Base-by-base conservation (phyloP, 139 green algal genomes). In the Coelastrella sp. region DNA sequence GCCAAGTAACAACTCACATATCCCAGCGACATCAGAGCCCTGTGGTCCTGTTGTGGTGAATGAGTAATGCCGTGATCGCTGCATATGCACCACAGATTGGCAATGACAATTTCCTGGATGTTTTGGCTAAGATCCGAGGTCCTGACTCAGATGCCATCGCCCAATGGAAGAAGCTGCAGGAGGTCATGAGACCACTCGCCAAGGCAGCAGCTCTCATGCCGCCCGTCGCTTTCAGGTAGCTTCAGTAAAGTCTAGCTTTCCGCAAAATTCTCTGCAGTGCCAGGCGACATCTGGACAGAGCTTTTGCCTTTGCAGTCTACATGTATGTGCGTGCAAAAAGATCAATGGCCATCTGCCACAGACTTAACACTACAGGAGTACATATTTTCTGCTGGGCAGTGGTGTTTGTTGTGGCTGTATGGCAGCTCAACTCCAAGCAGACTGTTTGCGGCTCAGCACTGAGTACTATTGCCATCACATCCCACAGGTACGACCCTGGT, bases 121-220 rank as follows among this genome's bases (percentile, higher is more conserved):
- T 98, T 72, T 76, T 92, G 66, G 22, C 25, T 6, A 78, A 92
- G 82, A 89, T 89, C 7, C 79, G 88, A 11, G 78, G 83, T 14
- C 82, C 63, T 15, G 58, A 74, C 14, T 76, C 63, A 9, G 58
- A 74, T 57, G 95, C 89, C 6, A 80, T 95, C 27, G 56, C 82
- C 6, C 87, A 96, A 85, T 96, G 95, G 95, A 60, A 25, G n/a
- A 57, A 14, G 5, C 83, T 98, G 68, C 95, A 98, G 91, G 91
- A 94, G 73, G 78, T 92, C 78, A 98, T 99, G 96, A 74, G 94
- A 82, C 98, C 98, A 12, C 94, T 99, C 12, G 95, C 96, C 6
- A 90, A 85, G 9, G 96, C 97, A 0, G 94, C 96, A 7, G 94
- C 96, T 27, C 87, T 95, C 72, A 91, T 99, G 61, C 98, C 98